These are phyloP conservation scores for Schwanniomyces yamadae DNA, from an alignment of 805 yeast genomes.

Conservation along the genomic window DNA sequence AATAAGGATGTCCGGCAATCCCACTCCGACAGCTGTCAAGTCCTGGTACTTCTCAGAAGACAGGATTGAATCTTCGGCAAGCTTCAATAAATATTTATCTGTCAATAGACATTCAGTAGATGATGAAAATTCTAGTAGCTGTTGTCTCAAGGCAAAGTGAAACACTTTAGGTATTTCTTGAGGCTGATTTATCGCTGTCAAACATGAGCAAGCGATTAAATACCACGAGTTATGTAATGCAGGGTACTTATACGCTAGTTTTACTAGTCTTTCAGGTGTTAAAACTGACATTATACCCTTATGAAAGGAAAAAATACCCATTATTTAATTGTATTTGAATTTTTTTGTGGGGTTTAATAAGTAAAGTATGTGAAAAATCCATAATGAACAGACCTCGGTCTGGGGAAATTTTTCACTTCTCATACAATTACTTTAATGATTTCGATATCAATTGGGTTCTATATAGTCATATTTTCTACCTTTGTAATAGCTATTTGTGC, in stretches of 20 bases:
- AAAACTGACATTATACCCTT: constrained; percentile 26
- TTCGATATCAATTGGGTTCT: no score
- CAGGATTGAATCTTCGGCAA: constrained; percentile 40
- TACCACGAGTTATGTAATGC: constrained; percentile 65
- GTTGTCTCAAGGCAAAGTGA: constrained; percentile 60
- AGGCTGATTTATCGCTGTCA: constrained; percentile 80
- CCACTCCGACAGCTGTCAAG: constrained; percentile 40
- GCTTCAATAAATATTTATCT: constrained; percentile 29
- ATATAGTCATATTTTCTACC: no score
- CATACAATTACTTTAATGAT: no score
- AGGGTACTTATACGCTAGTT: constrained; percentile 54
- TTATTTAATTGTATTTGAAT: neutral
- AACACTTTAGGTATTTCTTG: constrained; percentile 74
- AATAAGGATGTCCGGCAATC: constrained; percentile 40
- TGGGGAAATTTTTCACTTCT: neutral
- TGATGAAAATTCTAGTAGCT: constrained; percentile 32
- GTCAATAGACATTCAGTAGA: constrained; percentile 29
- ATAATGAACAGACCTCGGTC: neutral
- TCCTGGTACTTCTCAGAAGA: constrained; percentile 40
- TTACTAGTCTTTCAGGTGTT: constrained; percentile 55
- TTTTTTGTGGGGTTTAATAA: constrained; percentile 1
- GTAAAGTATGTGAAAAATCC: neutral
- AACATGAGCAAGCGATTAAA: constrained; percentile 73
- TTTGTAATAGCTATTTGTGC: no score
- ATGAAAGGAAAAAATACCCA: neutral